Evolutionary conservation across 106 monocot genomes (phyloP), one percentile per base, ranked within the genome.

Genomic region (Dendrobium nobile): DNA sequence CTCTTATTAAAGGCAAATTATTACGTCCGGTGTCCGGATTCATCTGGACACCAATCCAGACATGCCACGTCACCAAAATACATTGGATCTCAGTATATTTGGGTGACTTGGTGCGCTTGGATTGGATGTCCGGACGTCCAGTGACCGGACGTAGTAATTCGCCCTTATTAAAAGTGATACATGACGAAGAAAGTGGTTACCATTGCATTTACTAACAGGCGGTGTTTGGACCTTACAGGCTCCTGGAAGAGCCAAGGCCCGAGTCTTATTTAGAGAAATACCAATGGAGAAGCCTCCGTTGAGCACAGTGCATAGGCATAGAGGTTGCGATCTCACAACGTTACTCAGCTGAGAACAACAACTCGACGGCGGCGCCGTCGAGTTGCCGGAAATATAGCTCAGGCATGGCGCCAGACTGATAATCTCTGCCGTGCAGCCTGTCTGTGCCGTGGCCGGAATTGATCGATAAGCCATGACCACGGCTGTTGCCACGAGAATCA

Each of bases 301-400:
- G 72, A 89, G 84, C 47, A 89, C 64, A 9, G 65, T 13, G 80
- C 93, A 93, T 41, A 93, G 87, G 81, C 93, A 93, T 37, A 61
- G 73, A 24, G 86, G 82, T 77, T 89, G 74, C 0, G 84, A 48
- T 81, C 82, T 77, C 40, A 93, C 82, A 19, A 88, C 80, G 76
- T 54, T 85, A 33, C 77, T 47, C 3, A 93, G 88, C 72, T 87
- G 81, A 3, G 88, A 68, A 83, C 92, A 93, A 82, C 93, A 93
- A 3, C 89, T 82, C 3, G 73, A 5, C 18, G 90, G 56, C n/a
- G 89, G 89, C 0, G 85, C 42, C 11, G 84, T 41, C 2, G 84
- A 61, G 76, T 82, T 88, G 31, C 82, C 84, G 4, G 82, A 82
- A 48, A 89, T 85, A 81, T 82, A 93, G 19, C 64, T 74, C 17